Evolutionary conservation across 140 eudicot genomes (phyloP).

Genomic region (Flaveria floridana): DNA sequence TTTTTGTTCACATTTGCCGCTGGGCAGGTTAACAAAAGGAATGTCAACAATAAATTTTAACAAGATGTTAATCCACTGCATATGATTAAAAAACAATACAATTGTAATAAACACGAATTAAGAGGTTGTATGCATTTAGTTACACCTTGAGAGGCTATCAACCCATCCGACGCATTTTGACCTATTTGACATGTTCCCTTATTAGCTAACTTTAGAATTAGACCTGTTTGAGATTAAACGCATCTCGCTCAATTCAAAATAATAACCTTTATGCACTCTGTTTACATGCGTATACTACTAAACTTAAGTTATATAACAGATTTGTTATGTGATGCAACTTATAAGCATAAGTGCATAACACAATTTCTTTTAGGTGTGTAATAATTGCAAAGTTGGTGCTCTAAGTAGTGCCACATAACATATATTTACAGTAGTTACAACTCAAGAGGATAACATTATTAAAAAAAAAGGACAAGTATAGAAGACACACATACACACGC

Average conservation of each 20-base stretch:
- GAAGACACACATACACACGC: background rate
- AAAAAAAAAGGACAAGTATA: background rate
- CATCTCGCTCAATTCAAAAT: background rate
- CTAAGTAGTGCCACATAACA: background rate
- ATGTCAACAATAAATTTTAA: background rate
- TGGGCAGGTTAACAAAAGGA: background rate
- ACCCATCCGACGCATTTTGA: background rate
- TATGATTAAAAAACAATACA: constrained; percentile 9
- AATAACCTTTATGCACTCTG: background rate
- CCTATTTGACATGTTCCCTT: background rate
- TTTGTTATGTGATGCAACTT: background rate
- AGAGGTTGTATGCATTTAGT: background rate
- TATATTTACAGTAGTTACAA: background rate
- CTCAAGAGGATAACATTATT: constrained; percentile 14
- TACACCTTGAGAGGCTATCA: background rate
- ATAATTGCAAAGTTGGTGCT: background rate
- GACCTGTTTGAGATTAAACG: background rate
- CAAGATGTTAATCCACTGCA: background rate
- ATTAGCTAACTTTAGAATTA: background rate
- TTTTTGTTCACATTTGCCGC: background rate
- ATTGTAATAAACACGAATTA: background rate
- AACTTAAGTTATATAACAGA: background rate
- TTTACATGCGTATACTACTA: background rate
- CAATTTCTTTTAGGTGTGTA: constrained; percentile 9
- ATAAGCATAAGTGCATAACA: background rate